Conservation (phyloP, 495 filamentous ascomycete species). For the Aspergillus saccharolyticus region DNA sequence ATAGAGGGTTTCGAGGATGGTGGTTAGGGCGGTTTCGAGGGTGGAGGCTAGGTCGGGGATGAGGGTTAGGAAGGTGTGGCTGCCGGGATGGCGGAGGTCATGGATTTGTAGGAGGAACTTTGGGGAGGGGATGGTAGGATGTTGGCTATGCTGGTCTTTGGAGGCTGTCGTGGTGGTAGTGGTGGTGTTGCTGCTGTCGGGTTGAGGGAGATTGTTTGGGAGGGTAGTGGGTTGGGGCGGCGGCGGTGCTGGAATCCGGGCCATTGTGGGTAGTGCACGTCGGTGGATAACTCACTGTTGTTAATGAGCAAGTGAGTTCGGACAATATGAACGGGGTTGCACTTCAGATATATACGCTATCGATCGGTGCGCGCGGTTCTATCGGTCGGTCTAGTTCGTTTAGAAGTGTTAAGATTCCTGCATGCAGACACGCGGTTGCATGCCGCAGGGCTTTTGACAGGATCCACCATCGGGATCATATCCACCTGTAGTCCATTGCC, state of each 20-base stretch:
- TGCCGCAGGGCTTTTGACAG: background rate
- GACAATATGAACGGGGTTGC: background rate
- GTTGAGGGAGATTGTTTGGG: background rate
- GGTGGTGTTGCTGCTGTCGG: background rate
- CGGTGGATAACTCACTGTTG: too few species aligned
- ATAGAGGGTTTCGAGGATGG: slow-evolving; percentile 64
- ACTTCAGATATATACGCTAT: background rate
- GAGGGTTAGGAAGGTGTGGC: slow-evolving; percentile 56
- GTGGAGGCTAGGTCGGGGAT: slow-evolving; percentile 53
- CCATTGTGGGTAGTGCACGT: background rate
- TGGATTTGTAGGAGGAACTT: slow-evolving; percentile 66
- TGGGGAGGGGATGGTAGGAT: slow-evolving; percentile 39
- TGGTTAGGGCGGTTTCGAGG: slow-evolving; percentile 54
- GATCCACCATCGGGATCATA: slow-evolving; percentile 1
- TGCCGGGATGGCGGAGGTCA: slow-evolving; percentile 62
- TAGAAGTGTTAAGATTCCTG: background rate
- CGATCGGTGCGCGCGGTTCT: too few species aligned
- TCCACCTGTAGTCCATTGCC: background rate
- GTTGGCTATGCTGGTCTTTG: background rate
- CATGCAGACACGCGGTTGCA: background rate
- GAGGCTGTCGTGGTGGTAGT: background rate
- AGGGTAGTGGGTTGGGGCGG: background rate
- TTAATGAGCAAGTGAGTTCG: background rate
- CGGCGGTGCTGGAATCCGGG: slow-evolving; percentile 3
- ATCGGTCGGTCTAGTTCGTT: background rate